Conservation (phyloP, 2,329 filamentous ascomycete species). For the Biscogniauxia mediterranea region DNA sequence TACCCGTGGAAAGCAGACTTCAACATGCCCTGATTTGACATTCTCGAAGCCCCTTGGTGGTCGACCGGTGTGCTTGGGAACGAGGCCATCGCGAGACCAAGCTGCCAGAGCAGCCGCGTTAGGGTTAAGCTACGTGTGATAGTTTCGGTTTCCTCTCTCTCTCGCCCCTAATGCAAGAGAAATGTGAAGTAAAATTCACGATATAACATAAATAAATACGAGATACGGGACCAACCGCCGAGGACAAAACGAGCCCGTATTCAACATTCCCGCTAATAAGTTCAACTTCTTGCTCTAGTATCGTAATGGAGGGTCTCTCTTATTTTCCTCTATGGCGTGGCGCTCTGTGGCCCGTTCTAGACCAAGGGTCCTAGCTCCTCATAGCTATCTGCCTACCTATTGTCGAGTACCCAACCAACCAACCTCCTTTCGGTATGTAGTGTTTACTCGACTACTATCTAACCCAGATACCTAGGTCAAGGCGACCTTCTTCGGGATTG, state of each 20-base stretch:
- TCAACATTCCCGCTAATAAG: not conserved
- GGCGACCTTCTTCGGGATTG: not conserved
- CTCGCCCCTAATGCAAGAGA: not conserved
- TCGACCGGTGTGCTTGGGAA: not conserved
- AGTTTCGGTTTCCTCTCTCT: not conserved
- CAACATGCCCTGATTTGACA: not conserved
- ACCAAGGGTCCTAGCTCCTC: not conserved
- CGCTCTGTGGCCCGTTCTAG: not conserved
- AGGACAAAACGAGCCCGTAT: not conserved
- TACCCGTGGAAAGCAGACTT: not conserved
- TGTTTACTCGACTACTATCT: no score
- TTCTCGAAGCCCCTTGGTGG: not conserved
- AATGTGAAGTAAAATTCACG: not conserved
- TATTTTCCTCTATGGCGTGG: not conserved
- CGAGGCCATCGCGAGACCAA: not conserved
- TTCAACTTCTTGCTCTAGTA: not conserved
- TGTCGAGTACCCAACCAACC: no score
- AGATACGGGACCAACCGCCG: not conserved
- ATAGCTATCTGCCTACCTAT: no score
- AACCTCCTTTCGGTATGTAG: no score
- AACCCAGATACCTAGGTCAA: no score
- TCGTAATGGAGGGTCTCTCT: not conserved
- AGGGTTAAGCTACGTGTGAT: not conserved
- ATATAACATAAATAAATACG: not conserved
- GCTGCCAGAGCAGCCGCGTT: not conserved